Evolutionary conservation across 2,329 filamentous ascomycete species (phyloP), one percentile per base, ranked within the genome.

Genomic region (Cercospora sp.): DNA sequence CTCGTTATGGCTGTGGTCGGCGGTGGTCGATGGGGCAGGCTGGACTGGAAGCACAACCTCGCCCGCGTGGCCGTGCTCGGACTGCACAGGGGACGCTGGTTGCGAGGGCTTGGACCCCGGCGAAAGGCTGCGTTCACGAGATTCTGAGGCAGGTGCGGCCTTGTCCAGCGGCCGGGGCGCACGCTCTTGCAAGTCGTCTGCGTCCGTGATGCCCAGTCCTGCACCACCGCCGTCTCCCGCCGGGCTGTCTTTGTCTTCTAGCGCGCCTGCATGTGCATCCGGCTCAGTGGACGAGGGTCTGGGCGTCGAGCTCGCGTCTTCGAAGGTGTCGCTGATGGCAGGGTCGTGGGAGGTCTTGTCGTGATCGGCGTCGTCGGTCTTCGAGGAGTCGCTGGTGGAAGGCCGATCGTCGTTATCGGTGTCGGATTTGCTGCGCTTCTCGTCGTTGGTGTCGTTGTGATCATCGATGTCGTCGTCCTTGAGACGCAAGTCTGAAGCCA

Each of bases 1-100:
- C 55, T 75, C 72, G 33, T 63, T 69, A 10, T 63, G 62, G 45
- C 61, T 62, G 28, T 80, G 74, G 72, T 76, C 67, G 68, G 77
- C 60, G 68, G 77, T 58, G 73, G 75, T 67, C 71, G 78, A 70
- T 2, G 78, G 81, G 13, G 80, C 80, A 30, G 78, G 77, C 92
- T 87, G 33, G 91, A 85, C 40, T 91, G 90, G 61, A 95, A 84
- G 53, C 20, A 63, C 23, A 23, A 68, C 63, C 57, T 86, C 88
- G 65, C 87, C 90, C 45, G 91, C 89, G 63, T 95, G 86, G 72
- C 91, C 92, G 79, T 89, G 88, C 88, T 84, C 73, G 36, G 77
- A 71, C 53, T 63, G 67, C 16, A 65, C 65, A 55, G 69, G 68
- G 8, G 68, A 71, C 16, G n/a, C 66, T 63, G 74, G 75, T 42